phyloP scores from a whole-genome alignment of 2,329 filamentous ascomycete species.

The Neofusicoccum umdonicola region DNA sequence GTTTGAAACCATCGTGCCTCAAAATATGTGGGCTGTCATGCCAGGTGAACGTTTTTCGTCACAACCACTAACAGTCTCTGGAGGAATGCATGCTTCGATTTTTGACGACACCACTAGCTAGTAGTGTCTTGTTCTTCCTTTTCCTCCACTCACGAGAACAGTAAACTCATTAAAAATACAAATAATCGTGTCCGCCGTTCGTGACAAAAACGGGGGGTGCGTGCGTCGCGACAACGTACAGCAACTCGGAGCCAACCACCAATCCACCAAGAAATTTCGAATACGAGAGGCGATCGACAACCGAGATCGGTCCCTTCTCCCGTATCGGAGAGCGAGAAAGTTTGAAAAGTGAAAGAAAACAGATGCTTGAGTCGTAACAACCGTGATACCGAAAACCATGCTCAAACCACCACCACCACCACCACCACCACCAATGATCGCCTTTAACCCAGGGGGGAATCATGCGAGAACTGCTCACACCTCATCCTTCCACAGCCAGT shows the following conservation, averaged over 20 bases:
- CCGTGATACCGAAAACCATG: not conserved
- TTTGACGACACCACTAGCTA: not conserved
- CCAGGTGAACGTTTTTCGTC: not conserved
- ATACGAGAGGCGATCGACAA: not conserved
- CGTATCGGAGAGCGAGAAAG: not conserved
- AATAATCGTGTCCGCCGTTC: slow-evolving; percentile 7
- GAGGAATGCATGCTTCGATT: not conserved
- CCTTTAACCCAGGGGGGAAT: not conserved
- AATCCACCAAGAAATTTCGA: not conserved
- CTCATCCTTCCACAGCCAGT: slow-evolving; percentile 1
- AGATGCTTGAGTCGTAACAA: not conserved
- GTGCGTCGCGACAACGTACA: not conserved
- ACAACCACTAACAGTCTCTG: not conserved
- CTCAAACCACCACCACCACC: not conserved
- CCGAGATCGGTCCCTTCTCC: not conserved
- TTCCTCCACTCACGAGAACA: not conserved
- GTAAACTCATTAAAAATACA: not conserved
- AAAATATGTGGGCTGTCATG: not conserved
- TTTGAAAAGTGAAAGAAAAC: not conserved
- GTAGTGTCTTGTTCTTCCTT: not conserved
- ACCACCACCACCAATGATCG: not conserved
- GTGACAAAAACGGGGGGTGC: slow-evolving; percentile 10
- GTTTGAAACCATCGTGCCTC: not conserved
- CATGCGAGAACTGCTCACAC: not conserved
- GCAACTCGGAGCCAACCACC: not conserved